phyloP scores from a whole-genome alignment of 2,329 filamentous ascomycete genomes.

The Penicillium sp. region DNA sequence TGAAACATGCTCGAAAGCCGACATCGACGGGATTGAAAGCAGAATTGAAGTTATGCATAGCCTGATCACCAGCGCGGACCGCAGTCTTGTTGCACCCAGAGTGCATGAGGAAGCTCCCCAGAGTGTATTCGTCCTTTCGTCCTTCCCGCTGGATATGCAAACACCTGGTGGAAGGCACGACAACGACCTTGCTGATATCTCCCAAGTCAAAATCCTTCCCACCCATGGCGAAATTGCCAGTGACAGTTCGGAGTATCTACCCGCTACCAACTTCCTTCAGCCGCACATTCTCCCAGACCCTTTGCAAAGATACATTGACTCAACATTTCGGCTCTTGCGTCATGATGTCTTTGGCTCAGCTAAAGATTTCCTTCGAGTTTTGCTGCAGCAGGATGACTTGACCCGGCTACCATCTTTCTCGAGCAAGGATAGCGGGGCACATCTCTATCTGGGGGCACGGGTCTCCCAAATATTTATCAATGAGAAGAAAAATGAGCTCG shows the following conservation, averaged over 20 bases:
- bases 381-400: slow-evolving; percentile 6
- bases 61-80: slow-evolving; percentile 1
- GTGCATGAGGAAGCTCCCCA: background rate
- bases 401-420: background rate
- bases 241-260: slow-evolving; percentile 9
- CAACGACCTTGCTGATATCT: slow-evolving; percentile 13
- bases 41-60: slow-evolving; percentile 9
- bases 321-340: slow-evolving; percentile 12
- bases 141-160: slow-evolving; percentile 12
- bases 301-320: slow-evolving; percentile 11
- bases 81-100: slow-evolving; percentile 1
- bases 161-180: slow-evolving; percentile 12
- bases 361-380: slow-evolving; percentile 8
- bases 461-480: slow-evolving; percentile 5
- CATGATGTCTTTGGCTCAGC: slow-evolving; percentile 10
- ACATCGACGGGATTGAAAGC: slow-evolving; percentile 8
- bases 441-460: slow-evolving; percentile 3
- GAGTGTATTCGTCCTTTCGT: background rate
- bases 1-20: slow-evolving; percentile 1
- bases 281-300: slow-evolving; percentile 10
- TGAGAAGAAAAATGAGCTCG: slow-evolving; percentile 6
- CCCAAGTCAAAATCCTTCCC: slow-evolving; percentile 6
- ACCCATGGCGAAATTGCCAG: slow-evolving; percentile 10
- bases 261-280: slow-evolving; percentile 11
- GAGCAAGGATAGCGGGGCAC: slow-evolving; percentile 4